Conservation (phyloP, 306 rosid species). For the Calophaca sinica region DNA sequence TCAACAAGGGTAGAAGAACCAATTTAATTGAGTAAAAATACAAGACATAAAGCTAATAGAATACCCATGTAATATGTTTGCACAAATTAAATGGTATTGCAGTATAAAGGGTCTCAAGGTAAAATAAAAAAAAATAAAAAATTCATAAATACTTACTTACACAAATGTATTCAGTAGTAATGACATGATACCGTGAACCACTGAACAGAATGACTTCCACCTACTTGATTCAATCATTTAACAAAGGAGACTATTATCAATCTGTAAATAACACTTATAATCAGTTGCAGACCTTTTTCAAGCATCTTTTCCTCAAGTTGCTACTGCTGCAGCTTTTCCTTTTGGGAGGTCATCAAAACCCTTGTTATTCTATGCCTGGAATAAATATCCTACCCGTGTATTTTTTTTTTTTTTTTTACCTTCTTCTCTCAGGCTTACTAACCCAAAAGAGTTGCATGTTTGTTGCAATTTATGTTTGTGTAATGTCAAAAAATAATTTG, state of each 20-base stretch:
- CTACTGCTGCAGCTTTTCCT: constrained; percentile 28
- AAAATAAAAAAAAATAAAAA: constrained; percentile 5
- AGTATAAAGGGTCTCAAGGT: constrained; percentile 36
- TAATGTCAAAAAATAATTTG: constrained; percentile 52
- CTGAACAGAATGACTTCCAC: constrained; percentile 43
- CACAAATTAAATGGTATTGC: constrained; percentile 37
- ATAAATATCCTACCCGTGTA: constrained; percentile 54
- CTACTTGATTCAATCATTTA: constrained; percentile 40
- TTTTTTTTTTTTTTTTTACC: constrained; percentile 23
- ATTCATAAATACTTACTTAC: constrained; percentile 47
- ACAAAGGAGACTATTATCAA: constrained; percentile 17
- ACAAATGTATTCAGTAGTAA: constrained; percentile 41
- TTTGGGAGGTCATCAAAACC: neutral
- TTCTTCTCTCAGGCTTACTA: constrained; percentile 40
- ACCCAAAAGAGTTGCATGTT: constrained; percentile 41
- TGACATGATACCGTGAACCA: constrained; percentile 42
- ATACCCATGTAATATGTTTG: constrained; percentile 34
- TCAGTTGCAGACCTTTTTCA: constrained; percentile 23
- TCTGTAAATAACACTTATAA: too few species aligned
- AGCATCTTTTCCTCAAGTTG: constrained; percentile 39
- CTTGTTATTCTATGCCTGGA: constrained; percentile 38
- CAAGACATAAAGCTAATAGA: neutral
- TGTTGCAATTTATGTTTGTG: constrained; percentile 51
- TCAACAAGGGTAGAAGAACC: constrained; percentile 30
- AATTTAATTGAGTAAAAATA: constrained; percentile 14